Conservation (phyloP, 2,329 filamentous ascomycete species). For the Ceratocystis albifundus region DNA sequence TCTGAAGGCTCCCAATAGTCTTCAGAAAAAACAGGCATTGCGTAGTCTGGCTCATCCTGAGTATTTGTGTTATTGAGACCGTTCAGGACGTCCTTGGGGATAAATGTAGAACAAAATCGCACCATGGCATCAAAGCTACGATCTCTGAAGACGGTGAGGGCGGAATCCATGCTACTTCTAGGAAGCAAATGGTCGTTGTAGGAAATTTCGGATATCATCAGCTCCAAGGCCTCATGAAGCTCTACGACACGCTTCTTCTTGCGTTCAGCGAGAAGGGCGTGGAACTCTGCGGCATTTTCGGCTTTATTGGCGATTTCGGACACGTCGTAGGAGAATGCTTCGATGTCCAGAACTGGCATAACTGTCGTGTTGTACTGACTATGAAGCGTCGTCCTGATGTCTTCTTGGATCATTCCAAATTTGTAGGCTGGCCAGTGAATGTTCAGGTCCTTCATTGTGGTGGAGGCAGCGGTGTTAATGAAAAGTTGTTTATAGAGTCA, state of each 20-base stretch:
- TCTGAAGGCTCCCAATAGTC: neutral
- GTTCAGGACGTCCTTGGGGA: neutral
- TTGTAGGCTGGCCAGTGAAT: neutral
- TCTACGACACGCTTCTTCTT: constrained; percentile 5
- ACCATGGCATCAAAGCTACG: constrained; percentile 10
- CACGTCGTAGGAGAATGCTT: constrained; percentile 5
- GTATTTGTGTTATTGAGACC: neutral
- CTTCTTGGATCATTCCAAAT: neutral
- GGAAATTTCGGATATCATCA: neutral
- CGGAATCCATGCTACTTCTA: neutral
- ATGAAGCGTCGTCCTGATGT: neutral
- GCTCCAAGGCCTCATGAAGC: neutral
- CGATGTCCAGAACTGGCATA: neutral
- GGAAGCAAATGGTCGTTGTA: neutral
- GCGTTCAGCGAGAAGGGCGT: neutral
- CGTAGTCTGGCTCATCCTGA: neutral
- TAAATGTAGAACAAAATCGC: neutral
- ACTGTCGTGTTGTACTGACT: constrained; percentile 1
- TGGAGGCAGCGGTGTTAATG: neutral
- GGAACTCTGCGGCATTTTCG: neutral
- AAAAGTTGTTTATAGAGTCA: neutral
- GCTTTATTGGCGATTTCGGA: constrained; percentile 5
- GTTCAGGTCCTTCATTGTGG: neutral
- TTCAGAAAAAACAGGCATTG: constrained; percentile 3
- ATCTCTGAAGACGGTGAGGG: constrained; percentile 4